Evolutionary conservation across 176 grass and related monocot genomes (phyloP).

Genomic region (Paspalum notatum): DNA sequence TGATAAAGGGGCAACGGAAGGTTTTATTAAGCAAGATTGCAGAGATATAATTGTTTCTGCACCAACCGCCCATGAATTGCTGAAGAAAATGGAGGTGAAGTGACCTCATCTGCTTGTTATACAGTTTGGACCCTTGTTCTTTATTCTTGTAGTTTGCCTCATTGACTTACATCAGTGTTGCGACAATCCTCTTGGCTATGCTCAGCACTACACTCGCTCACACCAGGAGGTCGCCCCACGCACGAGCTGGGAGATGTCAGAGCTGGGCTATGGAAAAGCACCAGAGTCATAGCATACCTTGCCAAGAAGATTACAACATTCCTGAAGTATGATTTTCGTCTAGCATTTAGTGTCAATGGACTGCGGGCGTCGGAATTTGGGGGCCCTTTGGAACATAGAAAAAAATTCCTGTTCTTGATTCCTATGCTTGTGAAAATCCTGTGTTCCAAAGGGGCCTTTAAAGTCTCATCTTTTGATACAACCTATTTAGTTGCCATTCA

Average conservation of each 20-base stretch:
- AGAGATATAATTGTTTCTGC: constrained; percentile 86
- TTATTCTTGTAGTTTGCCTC: constrained; percentile 13
- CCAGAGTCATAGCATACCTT: constrained; percentile 43
- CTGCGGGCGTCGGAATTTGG: not conserved
- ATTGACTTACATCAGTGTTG: constrained; percentile 27
- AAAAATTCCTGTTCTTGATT: too few relatives aligned
- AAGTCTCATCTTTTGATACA: too few relatives aligned
- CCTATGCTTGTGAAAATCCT: too few relatives aligned
- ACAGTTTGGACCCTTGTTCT: not conserved
- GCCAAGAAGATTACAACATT: constrained; percentile 26
- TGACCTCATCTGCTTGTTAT: constrained; percentile 5
- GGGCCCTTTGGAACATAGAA: too few relatives aligned
- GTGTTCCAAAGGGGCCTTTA: too few relatives aligned
- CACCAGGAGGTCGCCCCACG: constrained; percentile 75
- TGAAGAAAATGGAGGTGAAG: constrained; percentile 90
- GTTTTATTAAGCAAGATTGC: constrained; percentile 89
- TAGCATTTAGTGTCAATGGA: constrained; percentile 34
- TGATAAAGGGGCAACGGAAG: constrained; percentile 81
- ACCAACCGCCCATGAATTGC: constrained; percentile 69
- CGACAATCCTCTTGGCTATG: constrained; percentile 13
- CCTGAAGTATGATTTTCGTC: constrained; percentile 18
- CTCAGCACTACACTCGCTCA: constrained; percentile 77
- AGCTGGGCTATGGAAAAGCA: constrained; percentile 66
- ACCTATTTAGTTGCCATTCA: not conserved
- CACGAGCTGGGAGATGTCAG: constrained; percentile 79